Evolutionary conservation across 2,329 filamentous ascomycete genomes (phyloP), one percentile per base, ranked within the genome.

Genomic region (Huntiella decipiens): DNA sequence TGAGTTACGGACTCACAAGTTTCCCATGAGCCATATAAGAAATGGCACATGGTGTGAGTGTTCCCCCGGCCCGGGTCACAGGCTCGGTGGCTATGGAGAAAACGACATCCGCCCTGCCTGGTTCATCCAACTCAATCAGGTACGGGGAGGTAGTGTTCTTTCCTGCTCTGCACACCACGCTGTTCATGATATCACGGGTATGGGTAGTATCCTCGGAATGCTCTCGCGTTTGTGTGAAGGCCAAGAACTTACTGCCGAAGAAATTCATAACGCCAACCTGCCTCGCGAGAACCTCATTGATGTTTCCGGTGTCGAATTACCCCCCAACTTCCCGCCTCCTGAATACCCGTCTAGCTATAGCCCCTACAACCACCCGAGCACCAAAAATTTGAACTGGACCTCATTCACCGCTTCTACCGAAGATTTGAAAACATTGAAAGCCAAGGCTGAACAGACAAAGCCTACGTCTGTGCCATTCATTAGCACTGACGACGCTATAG

Each of bases 401-500:
- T 28, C 22, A 6, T 28, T 28, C 22, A 28, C 22, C 7, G 22
- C 22, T 8, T 28, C 22, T 28, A 28, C 5, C 1, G 22, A 28
- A 7, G 5, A 6, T 28, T 28, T 28, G 22, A 28, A 28, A 8
- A 19, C 5, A 11, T 10, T 45, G 19, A 35, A 35, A 16, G 19
- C 15, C 6, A 41, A 32, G 17, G 38, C 38, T 28, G 4, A 12
- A 11, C n/a, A 11, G 8, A 17, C 38, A 10, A 12, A 35, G 7
- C 42, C 42, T 5, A 10, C 42, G 2, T n/a, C 31, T 17, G 17
- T 32, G 12, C 17, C 34, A 17, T 45, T 45, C 36, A 22, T 45
- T 6, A 38, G 35, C 12, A 45, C 43, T n/a, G 43, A 45, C 22
- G 43, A 45, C 13, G 22, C 43, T 15, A 31, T 45, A 12, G 15